A percentile compares a stretch with the other conserved stretches of the same genome.
Conservation (phyloP, 148 eudicot species). For the Rhododendron griersonianum region DNA sequence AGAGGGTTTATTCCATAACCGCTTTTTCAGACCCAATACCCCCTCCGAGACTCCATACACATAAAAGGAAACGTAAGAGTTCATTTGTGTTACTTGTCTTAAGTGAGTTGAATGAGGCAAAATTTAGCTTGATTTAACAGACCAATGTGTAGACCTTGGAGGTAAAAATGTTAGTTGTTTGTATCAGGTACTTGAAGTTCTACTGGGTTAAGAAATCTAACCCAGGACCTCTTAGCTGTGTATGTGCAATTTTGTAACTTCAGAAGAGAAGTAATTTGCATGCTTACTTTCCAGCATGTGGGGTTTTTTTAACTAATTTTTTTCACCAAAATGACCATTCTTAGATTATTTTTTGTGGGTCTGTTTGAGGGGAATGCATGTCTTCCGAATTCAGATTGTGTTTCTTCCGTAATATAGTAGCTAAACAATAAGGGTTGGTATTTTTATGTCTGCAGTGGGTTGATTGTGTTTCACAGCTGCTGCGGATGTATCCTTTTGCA, state of each 20-base stretch:
- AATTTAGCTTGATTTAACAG: background rate
- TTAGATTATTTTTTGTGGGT: background rate
- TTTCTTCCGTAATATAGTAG: background rate
- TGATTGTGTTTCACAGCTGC: slow-evolving; percentile 89
- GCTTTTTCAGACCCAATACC: background rate
- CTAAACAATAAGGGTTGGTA: background rate
- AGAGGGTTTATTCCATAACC: background rate
- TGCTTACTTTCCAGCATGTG: background rate
- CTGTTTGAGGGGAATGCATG: background rate
- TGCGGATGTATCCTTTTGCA: slow-evolving; percentile 94
- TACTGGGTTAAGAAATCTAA: background rate
- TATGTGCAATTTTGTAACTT: background rate
- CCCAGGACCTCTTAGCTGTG: background rate
- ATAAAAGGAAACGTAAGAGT: background rate
- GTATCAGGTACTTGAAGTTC: background rate
- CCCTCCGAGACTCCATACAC: background rate
- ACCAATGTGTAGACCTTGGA: background rate
- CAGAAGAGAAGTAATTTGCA: background rate
- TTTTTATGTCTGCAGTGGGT: slow-evolving; percentile 70
- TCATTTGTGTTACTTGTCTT: background rate
- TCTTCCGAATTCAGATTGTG: background rate
- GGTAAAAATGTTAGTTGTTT: background rate
- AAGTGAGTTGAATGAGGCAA: background rate
- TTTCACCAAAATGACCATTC: background rate
- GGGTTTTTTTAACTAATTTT: background rate